Percentiles rank a stretch among this genome's conserved stretches.
phyloP scores from a whole-genome alignment of 805 yeast genomes.

The Barnettozyma californica region DNA sequence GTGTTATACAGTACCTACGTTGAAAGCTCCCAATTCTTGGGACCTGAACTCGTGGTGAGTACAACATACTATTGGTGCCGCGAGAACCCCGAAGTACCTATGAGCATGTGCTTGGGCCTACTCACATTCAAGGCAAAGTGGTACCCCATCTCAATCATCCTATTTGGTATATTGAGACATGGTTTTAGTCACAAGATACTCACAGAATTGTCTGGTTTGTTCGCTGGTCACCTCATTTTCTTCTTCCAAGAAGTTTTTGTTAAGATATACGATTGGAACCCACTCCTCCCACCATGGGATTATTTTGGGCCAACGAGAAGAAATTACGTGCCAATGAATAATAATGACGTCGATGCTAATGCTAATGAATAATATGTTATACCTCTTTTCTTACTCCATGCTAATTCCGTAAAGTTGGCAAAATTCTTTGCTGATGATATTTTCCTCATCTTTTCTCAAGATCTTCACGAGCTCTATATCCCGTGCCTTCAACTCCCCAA shows the following conservation, averaged over 20 bases:
- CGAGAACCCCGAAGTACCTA: conserved; percentile 13
- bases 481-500: conserved; percentile 10
- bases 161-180: background rate
- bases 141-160: conserved; percentile 8
- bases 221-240: conserved; percentile 20
- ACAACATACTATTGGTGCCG: conserved; percentile 19
- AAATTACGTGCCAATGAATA: background rate
- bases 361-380: background rate
- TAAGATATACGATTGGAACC: conserved; percentile 18
- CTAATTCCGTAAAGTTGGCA: conserved; percentile 8
- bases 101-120: conserved; percentile 10
- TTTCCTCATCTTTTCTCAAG: conserved; percentile 3
- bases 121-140: conserved; percentile 15
- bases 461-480: conserved; percentile 10
- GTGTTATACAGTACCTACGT: conserved; percentile 8
- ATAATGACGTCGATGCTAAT: background rate
- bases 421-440: conserved; percentile 1
- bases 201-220: conserved; percentile 8
- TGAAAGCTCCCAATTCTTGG: conserved; percentile 4
- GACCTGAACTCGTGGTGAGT: conserved; percentile 9
- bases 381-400: background rate
- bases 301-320: background rate
- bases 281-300: conserved; percentile 20
- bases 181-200: background rate
- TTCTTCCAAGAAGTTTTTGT: conserved; percentile 18